These are phyloP conservation scores for Cystofilobasidium macerans DNA, from an alignment of 768 basidiomycete genomes.

Conservation along the genomic window DNA sequence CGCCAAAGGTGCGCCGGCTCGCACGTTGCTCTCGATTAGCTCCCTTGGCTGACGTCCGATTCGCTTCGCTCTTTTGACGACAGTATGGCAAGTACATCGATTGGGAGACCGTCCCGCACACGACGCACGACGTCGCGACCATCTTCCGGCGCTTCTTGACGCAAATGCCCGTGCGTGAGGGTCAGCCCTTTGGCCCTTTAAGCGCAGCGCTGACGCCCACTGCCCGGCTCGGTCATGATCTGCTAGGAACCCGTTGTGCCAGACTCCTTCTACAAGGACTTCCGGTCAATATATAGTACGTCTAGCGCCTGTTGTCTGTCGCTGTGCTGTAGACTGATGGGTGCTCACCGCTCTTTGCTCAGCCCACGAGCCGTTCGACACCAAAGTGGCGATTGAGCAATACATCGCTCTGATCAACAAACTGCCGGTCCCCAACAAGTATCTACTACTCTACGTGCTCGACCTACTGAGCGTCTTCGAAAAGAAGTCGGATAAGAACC, in stretches of 20 bases:
- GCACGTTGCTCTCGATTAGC: background rate
- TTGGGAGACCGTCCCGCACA: conserved; percentile 58
- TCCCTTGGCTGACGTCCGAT: background rate
- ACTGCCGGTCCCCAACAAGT: conserved; percentile 82
- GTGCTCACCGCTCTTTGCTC: conserved; percentile 5
- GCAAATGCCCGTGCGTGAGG: conserved; percentile 73
- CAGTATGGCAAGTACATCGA: conserved; percentile 90
- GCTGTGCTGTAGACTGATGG: background rate
- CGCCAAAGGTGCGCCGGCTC: conserved; percentile 56
- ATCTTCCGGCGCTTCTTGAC: conserved; percentile 93
- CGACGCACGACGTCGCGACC: conserved; percentile 93
- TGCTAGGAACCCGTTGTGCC: conserved; percentile 88
- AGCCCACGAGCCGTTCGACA: conserved; percentile 60
- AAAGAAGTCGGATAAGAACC: conserved; percentile 76
- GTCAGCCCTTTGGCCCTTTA: no score
- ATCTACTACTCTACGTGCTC: conserved; percentile 91
- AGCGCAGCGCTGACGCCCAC: background rate
- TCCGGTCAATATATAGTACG: conserved; percentile 67
- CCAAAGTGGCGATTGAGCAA: conserved; percentile 59
- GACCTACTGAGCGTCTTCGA: conserved; percentile 93
- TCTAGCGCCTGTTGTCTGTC: background rate
- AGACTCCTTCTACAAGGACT: conserved; percentile 46
- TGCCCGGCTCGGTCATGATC: background rate
- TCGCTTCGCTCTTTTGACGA: background rate
- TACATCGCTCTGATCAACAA: conserved; percentile 75